Percentiles rank a stretch among this genome's conserved stretches.
phyloP scores from a whole-genome alignment of 2,329 filamentous ascomycete genomes.

The Diplodia corticola region DNA sequence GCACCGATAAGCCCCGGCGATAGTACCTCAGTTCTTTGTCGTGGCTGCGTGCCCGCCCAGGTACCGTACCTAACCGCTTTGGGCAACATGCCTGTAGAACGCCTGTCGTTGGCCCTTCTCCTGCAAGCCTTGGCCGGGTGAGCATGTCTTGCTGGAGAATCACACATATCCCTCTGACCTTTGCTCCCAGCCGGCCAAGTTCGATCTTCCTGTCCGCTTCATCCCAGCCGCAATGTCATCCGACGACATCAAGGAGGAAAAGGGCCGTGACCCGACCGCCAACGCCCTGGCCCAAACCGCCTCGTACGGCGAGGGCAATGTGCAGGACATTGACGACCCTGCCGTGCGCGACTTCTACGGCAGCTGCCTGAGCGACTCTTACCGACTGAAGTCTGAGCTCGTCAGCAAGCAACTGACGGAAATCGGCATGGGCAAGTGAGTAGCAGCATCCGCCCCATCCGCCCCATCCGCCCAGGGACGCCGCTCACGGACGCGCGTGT shows the following conservation, averaged over 20 bases:
- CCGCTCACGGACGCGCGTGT: not conserved
- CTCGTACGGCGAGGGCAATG: slow-evolving; percentile 11
- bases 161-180: slow-evolving; percentile 9
- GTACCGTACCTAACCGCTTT: not conserved
- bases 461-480: not conserved
- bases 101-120: not conserved
- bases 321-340: slow-evolving; percentile 29
- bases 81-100: not conserved
- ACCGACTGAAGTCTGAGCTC: slow-evolving; percentile 36
- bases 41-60: not conserved
- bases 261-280: not conserved
- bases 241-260: slow-evolving; percentile 16
- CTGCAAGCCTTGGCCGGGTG: not conserved
- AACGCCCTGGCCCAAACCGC: not conserved
- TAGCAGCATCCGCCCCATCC: no score
- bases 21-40: not conserved
- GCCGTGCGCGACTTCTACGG: slow-evolving; percentile 43
- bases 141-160: not conserved
- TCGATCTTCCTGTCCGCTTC: not conserved
- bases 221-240: slow-evolving; percentile 1
- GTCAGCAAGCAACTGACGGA: slow-evolving; percentile 23
- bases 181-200: not conserved
- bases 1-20: not conserved
- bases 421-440: slow-evolving; percentile 25
- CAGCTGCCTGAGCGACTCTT: slow-evolving; percentile 34